Percentiles rank a stretch among this genome's conserved stretches.
These are phyloP conservation scores for Gossypium thurberi DNA, from an alignment of 345 rosid species.

Conservation along the genomic window DNA sequence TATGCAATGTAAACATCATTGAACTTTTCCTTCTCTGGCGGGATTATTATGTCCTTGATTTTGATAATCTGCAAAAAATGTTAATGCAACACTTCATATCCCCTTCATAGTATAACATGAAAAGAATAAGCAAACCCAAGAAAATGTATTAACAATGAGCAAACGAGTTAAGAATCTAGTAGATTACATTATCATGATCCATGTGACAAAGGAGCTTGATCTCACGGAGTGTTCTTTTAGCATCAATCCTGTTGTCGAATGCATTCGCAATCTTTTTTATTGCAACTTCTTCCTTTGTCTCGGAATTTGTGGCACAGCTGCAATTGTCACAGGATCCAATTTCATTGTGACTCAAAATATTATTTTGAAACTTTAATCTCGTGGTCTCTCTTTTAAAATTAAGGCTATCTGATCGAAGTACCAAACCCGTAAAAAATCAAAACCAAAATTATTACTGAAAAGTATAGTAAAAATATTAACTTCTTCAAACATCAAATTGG, in stretches of 20 bases:
- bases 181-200: conserved; percentile 82
- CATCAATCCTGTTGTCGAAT: conserved; percentile 84
- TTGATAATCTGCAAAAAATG: conserved; percentile 49
- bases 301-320: conserved; percentile 76
- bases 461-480: neutral
- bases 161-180: neutral
- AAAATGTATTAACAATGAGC: neutral
- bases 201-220: conserved; percentile 87
- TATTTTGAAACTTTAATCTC: neutral
- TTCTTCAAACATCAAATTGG: conserved; percentile 3
- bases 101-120: neutral
- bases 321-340: neutral
- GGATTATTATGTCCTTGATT: conserved; percentile 75
- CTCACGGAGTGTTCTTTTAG: conserved; percentile 87
- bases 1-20: conserved; percentile 84
- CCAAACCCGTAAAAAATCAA: neutral
- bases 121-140: neutral
- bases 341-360: neutral
- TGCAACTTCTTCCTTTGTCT: conserved; percentile 80
- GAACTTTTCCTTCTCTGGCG: conserved; percentile 61
- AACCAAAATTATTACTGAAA: neutral
- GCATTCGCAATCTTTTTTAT: conserved; percentile 90
- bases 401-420: neutral
- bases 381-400: neutral
- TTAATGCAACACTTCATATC: neutral